Base-by-base conservation (phyloP, 2,329 filamentous ascomycete species). In the Alternaria hordeiaustralica region DNA sequence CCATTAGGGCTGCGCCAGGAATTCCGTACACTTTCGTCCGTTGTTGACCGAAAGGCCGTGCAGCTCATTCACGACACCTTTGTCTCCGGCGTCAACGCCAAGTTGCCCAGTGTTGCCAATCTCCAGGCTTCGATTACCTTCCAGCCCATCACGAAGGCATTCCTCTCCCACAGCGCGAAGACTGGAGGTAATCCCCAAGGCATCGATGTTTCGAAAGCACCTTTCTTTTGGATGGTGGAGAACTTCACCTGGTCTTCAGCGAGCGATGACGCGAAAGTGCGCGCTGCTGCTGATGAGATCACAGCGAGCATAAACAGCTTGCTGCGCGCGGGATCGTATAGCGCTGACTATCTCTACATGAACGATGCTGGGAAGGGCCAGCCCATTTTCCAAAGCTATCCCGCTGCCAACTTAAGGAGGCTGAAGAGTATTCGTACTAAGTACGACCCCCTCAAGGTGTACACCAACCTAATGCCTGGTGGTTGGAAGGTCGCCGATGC, bases 391-490 rank as follows among this genome's bases (percentile, higher is more conserved):
- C 59, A 68, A 9, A 69, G 70, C 36, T 80, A 78, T 53, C 73
- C 71, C 18, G 70, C 68, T n/a, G 61, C 62, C 4, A 79, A 78
- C 60, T 43, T 79, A 25, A 55, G 65, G 54, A 68, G 61, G 46
- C 45, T 80, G 55, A 66, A 77, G 56, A 20, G 55, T 44, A 70
- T 79, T 47, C 75, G 78, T 45, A 55, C 60, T 2, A 72, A 74
- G 60, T 79, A 78, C 36, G 78, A 80, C 56, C 75, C 74, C 3
- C 58, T 65, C 2, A 70, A 67, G 26, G 61, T 75, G 1, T 79
- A 76, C 20, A 72, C 71, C 1, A 57, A 72, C 15, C 30, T 74
- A 15, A 68, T 73, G 60, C 65, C 67, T 15, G 70, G 70, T 15
- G 71, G 71, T 2, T 74, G 67, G 64, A 73, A 74, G 28, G 66